Evolutionary conservation across 257 asterid genomes (phyloP).

Genomic region (Cordia subcordata): DNA sequence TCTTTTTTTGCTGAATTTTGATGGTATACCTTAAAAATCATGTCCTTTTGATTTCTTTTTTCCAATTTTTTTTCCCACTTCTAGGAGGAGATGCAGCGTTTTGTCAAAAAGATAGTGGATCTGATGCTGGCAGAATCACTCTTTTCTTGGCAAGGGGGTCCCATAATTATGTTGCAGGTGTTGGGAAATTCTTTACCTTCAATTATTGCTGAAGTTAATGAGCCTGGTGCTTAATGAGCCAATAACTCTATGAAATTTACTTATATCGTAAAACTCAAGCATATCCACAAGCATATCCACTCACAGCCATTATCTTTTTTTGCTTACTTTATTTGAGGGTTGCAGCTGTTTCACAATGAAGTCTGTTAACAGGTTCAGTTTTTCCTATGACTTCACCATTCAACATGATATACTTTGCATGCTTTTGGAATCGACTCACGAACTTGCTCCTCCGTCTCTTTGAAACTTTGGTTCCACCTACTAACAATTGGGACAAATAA

Average conservation of each 20-base stretch:
- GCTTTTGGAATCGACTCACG: background rate
- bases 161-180: constrained; percentile 85
- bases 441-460: background rate
- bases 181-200: constrained; percentile 16
- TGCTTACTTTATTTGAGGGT: no score
- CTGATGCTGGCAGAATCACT: constrained; percentile 73
- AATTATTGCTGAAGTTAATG: constrained; percentile 1
- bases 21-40: no score
- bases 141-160: constrained; percentile 98
- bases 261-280: no score
- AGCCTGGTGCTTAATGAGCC: constrained; percentile 6
- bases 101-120: constrained; percentile 82
- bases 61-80: background rate
- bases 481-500: background rate
- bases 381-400: background rate
- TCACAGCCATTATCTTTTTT: no score
- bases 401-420: background rate
- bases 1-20: no score
- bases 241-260: background rate
- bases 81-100: constrained; percentile 92
- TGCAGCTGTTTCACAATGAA: background rate
- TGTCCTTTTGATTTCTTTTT: no score
- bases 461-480: background rate
- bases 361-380: background rate
- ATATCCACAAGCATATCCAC: no score